Base-by-base conservation (phyloP, 192 early-diverging fungal species). In the Hyaloraphidium curvatum region DNA sequence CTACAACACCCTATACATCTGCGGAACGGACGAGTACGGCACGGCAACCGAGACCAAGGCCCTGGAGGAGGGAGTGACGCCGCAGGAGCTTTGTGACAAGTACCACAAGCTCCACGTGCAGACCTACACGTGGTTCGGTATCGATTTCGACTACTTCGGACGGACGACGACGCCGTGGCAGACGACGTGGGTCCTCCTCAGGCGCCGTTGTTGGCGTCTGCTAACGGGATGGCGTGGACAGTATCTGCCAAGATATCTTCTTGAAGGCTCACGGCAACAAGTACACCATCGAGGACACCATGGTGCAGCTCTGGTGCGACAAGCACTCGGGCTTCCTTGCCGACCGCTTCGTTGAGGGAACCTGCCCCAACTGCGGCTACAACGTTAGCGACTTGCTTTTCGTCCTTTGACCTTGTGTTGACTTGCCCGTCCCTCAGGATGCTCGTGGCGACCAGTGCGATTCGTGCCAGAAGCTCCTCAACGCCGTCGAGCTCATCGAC, bases 361-460 rank as follows among this genome's bases (percentile, higher is more conserved):
- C 69, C 1, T 99, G 95, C 66, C 95, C 95, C 30, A 67, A 72
- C 52, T 99, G 95, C 64, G 59, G 67, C 30, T 86, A 84, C 63
- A 78, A 83, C 19, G 78, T 40, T 17, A 74, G 61, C 54, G 59
- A 61, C 17, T 62, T 64, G 5, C 41, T 69, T 28, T 60, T 63
- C 33, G 48, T 13, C 26, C 25, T 27, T 26, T n/a, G 17, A 48
- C 22, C 56, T n/a, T n/a, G n/a, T n/a, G n/a, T n/a, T n/a, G n/a
- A n/a, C n/a, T n/a, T n/a, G n/a, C n/a, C n/a, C n/a, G n/a, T n/a
- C n/a, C n/a, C n/a, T n/a, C 50, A 80, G 69, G 88, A 93, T 65
- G 95, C 91, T 39, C 83, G 92, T 54, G 95, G 95, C 54, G 95
- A 99, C 66, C 95, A 99, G 69, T 99, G 95, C 72, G 95, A 99